Evolutionary conservation across 768 basidiomycete species (phyloP), one percentile per base, ranked within the genome.

Genomic region (Lactarius psammicola): DNA sequence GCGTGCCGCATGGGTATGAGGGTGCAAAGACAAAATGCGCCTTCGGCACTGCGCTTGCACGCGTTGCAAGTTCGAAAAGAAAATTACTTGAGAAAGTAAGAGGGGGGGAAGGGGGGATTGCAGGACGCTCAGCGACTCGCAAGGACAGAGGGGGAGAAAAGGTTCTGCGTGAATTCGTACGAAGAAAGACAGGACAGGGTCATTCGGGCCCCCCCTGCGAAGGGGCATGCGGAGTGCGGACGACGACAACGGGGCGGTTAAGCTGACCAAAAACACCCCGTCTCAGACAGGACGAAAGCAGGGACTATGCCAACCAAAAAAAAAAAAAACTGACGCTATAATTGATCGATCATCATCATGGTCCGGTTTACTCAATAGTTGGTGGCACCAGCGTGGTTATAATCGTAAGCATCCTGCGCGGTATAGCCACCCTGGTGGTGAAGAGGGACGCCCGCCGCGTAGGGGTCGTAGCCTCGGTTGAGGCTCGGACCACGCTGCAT

Each of bases 351-450:
- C 46, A 42, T 44, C 62, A 56, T 61, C 28, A 60, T 13, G 33
- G n/a, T 62, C 44, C 30, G 20, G 42, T 38, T 67, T 40, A 54
- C 56, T 68, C 34, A 68, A 56, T 68, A 68, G 46, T 54, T 34
- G 15, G 59, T 17, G 9, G 59, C n/a, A 18, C 59, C 67, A 3
- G 38, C 20, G 23, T 36, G 33, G 66, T 71, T 70, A 68, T 73
- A 71, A 36, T 72, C 72, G 68, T 75, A 76, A 63, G 70, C 66
- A 20, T 73, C 68, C 36, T 69, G 65, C 33, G 54, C 23, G 40
- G 36, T 40, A 26, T 81, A 80, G 36, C 79, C 81, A 60, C 78
- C 77, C 71, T 85, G 82, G 70, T 88, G 84, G 72, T 89, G 87
- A 68, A 86, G 79, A 51, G 88, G 87, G 18, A 88, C 80, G 61